Evolutionary conservation across 2,329 filamentous ascomycete genomes (phyloP), one percentile per base, ranked within the genome.

Genomic region (Cephalotrichum gorgonifer): DNA sequence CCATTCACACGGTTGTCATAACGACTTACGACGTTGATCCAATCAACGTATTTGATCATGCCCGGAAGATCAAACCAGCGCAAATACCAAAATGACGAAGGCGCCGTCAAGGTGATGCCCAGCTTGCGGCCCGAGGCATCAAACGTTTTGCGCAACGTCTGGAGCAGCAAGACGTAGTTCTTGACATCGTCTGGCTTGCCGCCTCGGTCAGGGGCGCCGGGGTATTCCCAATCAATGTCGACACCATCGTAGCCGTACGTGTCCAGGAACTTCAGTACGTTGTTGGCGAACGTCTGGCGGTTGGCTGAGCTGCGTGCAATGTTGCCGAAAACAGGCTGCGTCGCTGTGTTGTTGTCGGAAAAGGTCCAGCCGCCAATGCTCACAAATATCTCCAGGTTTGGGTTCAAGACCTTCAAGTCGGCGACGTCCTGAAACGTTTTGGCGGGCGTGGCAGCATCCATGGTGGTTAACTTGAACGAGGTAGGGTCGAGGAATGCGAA

Each of bases 171-270:
- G 4, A 53, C 46, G 31, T 54, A 60, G 50, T 59, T 61, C 3
- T 48, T 41, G 2, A 50, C 46, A 23, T 64, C 57, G 15, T 56
- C 51, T n/a, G 33, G 28, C 12, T 54, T 17, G 6, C 42, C 42
- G 9, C 42, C 42, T 9, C 42, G 42, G n/a, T 60, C 59, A 0
- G 55, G 51, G 1, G 54, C 55, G 0, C 60, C 62, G 1, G 65
- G 65, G 48, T 73, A 73, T 48, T 72, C 70, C 72, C 71, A 76
- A 53, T 73, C 69, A 39, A 72, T 56, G 42, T 73, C 69, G 9
- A 73, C 57, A 0, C 71, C 71, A 43, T 73, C 69, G 0, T 73
- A 54, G 3, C 56, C 55, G 22, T 70, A 41, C 31, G 71, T 39
- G 20, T 64, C 55, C 45, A 74, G 12, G 54, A 76, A 67, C 20